phyloP scores from a whole-genome alignment of 805 yeast genomes.

The Saccharomycopsis sp. region DNA sequence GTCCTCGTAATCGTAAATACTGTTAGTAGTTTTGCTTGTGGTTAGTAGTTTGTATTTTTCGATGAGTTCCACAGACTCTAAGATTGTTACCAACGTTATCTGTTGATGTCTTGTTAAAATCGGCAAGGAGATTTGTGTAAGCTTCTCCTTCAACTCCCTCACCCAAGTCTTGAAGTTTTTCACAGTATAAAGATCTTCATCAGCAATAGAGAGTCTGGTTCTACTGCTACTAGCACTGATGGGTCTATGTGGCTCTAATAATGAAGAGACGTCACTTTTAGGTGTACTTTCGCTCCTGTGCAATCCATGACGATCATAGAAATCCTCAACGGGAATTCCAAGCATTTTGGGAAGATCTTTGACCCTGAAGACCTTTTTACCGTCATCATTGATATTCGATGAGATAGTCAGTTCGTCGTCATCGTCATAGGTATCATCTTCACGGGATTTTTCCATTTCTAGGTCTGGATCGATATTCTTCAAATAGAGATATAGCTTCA shows the following conservation, averaged over 20 bases:
- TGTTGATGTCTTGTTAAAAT: constrained; percentile 88
- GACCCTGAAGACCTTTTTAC: constrained; percentile 7
- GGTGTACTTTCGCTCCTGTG: neutral
- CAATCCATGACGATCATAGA: constrained; percentile 3
- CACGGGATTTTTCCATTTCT: constrained; percentile 25
- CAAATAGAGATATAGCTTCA: constrained; percentile 44
- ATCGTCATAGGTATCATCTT: constrained; percentile 25
- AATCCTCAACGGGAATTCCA: constrained; percentile 16
- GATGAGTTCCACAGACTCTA: constrained; percentile 56
- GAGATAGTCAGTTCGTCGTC: constrained; percentile 23
- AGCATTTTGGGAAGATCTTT: constrained; percentile 12
- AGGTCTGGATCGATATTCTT: constrained; percentile 46
- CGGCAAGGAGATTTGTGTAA: constrained; percentile 64
- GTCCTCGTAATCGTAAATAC: constrained; percentile 26
- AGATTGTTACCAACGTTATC: constrained; percentile 64
- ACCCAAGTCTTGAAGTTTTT: constrained; percentile 22
- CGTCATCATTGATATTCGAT: neutral
- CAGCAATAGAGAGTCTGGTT: constrained; percentile 25
- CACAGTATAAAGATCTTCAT: constrained; percentile 25
- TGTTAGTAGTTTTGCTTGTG: neutral
- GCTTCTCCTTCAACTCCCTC: constrained; percentile 41
- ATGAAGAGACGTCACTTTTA: neutral
- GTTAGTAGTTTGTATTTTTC: constrained; percentile 31
- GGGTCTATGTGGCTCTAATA: neutral
- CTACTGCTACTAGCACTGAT: neutral